Evolutionary conservation across 441 rosid genomes (phyloP).

Genomic region (Raphanus hybrid): DNA sequence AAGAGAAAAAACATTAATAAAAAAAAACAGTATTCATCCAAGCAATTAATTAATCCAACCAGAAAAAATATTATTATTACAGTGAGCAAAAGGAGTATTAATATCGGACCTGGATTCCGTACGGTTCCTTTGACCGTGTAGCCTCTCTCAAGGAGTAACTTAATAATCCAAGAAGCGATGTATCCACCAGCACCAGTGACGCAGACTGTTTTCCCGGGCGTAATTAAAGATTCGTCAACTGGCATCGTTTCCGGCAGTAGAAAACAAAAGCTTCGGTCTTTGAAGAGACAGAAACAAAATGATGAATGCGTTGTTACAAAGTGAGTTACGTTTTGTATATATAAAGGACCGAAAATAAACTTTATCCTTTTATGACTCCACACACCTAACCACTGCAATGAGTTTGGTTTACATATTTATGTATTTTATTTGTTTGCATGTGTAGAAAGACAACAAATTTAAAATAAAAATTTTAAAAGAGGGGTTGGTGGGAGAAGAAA

Average conservation of each 20-base stretch:
- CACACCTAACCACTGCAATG: constrained; percentile 33
- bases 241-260: constrained; percentile 47
- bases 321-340: constrained; percentile 16
- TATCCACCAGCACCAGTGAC: constrained; percentile 97
- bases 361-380: not conserved
- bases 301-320: constrained; percentile 1
- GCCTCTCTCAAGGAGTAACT: constrained; percentile 69
- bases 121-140: constrained; percentile 81
- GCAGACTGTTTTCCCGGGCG: constrained; percentile 63
- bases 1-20: not conserved
- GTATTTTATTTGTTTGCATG: not conserved
- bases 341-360: constrained; percentile 10
- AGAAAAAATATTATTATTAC: not conserved
- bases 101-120: constrained; percentile 66
- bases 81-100: not conserved
- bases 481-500: constrained; percentile 36
- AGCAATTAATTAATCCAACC: not conserved
- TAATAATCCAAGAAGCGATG: constrained; percentile 91
- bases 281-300: not conserved
- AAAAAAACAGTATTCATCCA: not conserved
- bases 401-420: constrained; percentile 18
- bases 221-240: constrained; percentile 47
- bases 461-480: not conserved
- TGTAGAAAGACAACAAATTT: not conserved
- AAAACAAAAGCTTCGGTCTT: not conserved